Base-by-base conservation (phyloP, 2,329 filamentous ascomycete species). In the Alternaria panax region DNA sequence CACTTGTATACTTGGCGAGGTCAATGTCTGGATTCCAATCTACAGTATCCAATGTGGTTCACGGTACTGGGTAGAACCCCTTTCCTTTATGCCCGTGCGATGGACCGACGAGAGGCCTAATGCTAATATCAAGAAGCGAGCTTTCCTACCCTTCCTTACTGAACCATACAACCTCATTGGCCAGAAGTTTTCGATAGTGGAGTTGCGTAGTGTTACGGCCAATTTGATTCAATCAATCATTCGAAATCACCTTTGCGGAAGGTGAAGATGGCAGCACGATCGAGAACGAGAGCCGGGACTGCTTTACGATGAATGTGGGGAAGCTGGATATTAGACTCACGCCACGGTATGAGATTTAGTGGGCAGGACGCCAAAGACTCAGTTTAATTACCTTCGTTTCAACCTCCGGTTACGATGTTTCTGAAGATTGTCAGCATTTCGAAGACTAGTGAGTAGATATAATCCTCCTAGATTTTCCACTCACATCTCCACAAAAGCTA, bases 101-200 rank as follows among this genome's bases (percentile, higher is more conserved):
- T 75, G 74, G 74, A 74, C 68, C 12, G 55, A 62, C 40, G 69
- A 73, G 36, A 48, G 63, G 8, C 64, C 66, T 9, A 60, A 63
- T 5, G 64, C 67, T 7, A 40, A 72, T 27, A 58, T 67, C 2
- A 68, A 76, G 40, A 75, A 73, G 54, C 71, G 82, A 50, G 90
- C 91, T 0, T 93, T 91, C 76, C 91, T 88, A 63, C 88, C 91
- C 1, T 92, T 92, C 67, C 86, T 84, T 32, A 80, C 90, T 54
- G 90, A 90, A 0, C 83, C 87, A n/a, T 82, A 89, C n/a, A 88
- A 87, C 4, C 92, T 90, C 70, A 89, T 92, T 28, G 90, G 89
- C 1, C 91, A 91, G 81, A 84, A 75, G 1, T 77, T 90, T 36
- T 87, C 87, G 0, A 88, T 90, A 65, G 81, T 85, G 54, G 88